phyloP scores from a whole-genome alignment of 139 green algal species.

The Chlorella sorokiniana region DNA sequence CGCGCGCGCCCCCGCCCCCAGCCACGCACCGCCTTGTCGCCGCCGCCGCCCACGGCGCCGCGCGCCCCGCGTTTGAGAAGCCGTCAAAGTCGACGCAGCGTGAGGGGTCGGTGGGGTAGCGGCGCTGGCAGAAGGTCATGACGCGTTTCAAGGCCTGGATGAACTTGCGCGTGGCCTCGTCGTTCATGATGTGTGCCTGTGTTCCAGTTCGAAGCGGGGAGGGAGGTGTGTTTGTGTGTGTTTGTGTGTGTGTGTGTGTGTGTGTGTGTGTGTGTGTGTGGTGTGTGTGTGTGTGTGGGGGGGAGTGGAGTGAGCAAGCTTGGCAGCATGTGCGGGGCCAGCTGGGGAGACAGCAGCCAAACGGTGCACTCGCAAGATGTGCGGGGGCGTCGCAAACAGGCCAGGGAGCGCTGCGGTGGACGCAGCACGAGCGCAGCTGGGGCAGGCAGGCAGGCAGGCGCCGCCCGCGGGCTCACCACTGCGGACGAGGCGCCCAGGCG shows the following conservation, averaged over 20 bases:
- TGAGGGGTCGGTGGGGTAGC: slow-evolving; percentile 85
- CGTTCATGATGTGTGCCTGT: slow-evolving; percentile 99
- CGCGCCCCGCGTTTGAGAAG: slow-evolving; percentile 55
- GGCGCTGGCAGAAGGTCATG: slow-evolving; percentile 84
- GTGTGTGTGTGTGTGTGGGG: too few species aligned
- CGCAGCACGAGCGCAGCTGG: too few species aligned
- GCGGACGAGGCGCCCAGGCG: slow-evolving; percentile 29
- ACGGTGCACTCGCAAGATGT: too few species aligned
- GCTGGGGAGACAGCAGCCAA: too few species aligned
- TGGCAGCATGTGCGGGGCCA: too few species aligned
- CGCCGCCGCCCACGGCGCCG: slow-evolving; percentile 58
- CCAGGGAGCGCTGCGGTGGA: too few species aligned
- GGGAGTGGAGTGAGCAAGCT: too few species aligned
- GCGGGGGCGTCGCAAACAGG: too few species aligned
- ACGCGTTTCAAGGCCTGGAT: slow-evolving; percentile 90
- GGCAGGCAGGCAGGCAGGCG: not conserved
- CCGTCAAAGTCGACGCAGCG: slow-evolving; percentile 85
- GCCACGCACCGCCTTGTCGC: slow-evolving; percentile 55
- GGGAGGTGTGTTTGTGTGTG: too few species aligned
- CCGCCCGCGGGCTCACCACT: not conserved
- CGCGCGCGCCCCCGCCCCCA: not conserved
- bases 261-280: too few species aligned
- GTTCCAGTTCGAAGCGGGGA: not conserved
- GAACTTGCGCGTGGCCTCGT: slow-evolving; percentile 97
- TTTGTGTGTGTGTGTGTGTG: too few species aligned